Evolutionary conservation across 345 rosid species (phyloP).

Genomic region (Arabis alpina): DNA sequence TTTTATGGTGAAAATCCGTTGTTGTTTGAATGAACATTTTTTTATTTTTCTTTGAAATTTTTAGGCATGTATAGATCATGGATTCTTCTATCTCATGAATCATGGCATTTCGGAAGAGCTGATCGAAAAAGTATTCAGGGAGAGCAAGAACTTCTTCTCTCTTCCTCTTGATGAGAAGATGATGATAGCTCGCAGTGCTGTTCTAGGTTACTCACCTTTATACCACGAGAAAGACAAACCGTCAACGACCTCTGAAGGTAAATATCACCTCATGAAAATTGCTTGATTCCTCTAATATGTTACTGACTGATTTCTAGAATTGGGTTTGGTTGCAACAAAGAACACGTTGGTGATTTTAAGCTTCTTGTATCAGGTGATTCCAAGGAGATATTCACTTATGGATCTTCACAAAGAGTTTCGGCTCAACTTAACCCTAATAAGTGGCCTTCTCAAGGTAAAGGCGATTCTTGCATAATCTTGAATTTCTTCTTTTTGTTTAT

Average conservation of each 20-base stretch:
- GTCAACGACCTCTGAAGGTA: conserved; percentile 12
- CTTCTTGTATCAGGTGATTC: conserved; percentile 56
- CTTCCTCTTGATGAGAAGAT: conserved; percentile 66
- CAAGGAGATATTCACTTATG: conserved; percentile 74
- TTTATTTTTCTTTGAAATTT: too few species aligned
- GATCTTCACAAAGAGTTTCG: conserved; percentile 52
- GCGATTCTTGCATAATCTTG: neutral
- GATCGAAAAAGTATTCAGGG: conserved; percentile 48
- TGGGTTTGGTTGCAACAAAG: neutral
- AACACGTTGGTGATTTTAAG: neutral
- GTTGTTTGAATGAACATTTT: too few species aligned
- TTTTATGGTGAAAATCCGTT: too few species aligned
- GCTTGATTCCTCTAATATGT: too few species aligned
- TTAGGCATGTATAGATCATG: conserved; percentile 77
- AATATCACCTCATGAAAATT: neutral
- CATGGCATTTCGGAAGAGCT: conserved; percentile 74
- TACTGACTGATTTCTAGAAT: neutral
- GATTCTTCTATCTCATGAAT: conserved; percentile 86
- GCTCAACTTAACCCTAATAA: conserved; percentile 50
- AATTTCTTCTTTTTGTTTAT: neutral
- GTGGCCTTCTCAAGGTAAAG: conserved; percentile 75
- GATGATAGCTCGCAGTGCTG: conserved; percentile 48
- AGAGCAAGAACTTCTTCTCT: conserved; percentile 70
- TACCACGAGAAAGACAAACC: conserved; percentile 54
- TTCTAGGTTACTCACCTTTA: conserved; percentile 69